phyloP scores from a whole-genome alignment of 192 early-diverging fungal genomes.

The Coemansia sp. region DNA sequence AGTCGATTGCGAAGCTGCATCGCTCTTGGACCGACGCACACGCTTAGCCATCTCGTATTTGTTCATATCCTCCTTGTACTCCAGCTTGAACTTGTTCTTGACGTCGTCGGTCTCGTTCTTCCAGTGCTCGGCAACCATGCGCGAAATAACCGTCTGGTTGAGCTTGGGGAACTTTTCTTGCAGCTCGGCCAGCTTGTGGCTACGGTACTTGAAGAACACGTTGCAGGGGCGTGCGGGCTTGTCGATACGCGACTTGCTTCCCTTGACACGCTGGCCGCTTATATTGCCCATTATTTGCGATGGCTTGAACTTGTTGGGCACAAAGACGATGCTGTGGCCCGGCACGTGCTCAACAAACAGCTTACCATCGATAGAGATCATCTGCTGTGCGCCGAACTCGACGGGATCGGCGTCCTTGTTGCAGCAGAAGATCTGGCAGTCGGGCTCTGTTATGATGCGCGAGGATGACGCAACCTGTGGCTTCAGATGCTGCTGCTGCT shows the following conservation, averaged over 20 bases:
- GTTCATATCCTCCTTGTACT: conserved; percentile 46
- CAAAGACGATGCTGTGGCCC: conserved; percentile 44
- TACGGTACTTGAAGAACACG: conserved; percentile 58
- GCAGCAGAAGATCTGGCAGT: conserved; percentile 32
- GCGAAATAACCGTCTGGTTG: conserved; percentile 55
- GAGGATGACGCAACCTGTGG: conserved; percentile 25
- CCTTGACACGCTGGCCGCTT: background rate
- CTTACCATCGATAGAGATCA: conserved; percentile 36
- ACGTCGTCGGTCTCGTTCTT: conserved; percentile 42
- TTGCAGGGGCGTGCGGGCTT: conserved; percentile 50
- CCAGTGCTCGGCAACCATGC: conserved; percentile 56
- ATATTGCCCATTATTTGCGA: conserved; percentile 1
- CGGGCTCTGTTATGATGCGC: conserved; percentile 33
- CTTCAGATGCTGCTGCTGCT: conserved; percentile 13
- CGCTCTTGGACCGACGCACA: conserved; percentile 10
- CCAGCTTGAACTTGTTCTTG: conserved; percentile 36
- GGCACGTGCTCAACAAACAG: conserved; percentile 45
- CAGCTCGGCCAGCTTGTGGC: conserved; percentile 45
- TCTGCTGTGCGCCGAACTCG: conserved; percentile 33
- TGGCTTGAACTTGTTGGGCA: conserved; percentile 19
- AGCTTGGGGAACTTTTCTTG: conserved; percentile 40
- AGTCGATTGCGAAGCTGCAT: background rate
- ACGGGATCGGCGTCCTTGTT: conserved; percentile 16
- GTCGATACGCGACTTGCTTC: conserved; percentile 13
- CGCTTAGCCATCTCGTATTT: conserved; percentile 51